A percentile compares a stretch with the other conserved stretches of the same genome.
Evolutionary conservation across 2,329 filamentous ascomycete genomes (phyloP).

Genomic region (Albophoma yamanashiensis): DNA sequence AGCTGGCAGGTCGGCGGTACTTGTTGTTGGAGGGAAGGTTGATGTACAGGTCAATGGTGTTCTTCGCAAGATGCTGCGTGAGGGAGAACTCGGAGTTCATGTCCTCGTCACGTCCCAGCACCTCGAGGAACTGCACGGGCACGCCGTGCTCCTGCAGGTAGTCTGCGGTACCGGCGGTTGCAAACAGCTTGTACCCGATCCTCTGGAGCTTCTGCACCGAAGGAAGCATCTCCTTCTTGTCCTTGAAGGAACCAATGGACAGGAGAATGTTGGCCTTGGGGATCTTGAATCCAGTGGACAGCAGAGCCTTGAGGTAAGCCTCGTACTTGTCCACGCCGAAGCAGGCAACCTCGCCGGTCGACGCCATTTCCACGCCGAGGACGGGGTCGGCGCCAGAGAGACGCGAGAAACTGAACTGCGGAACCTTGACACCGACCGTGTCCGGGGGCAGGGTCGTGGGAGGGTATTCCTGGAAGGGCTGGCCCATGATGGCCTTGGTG

Average conservation of each 20-base stretch:
- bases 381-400: slow-evolving; percentile 94
- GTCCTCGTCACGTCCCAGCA: slow-evolving; percentile 68
- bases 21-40: slow-evolving; percentile 98
- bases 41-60: slow-evolving; percentile 97
- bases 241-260: slow-evolving; percentile 94
- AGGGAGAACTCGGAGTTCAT: slow-evolving; percentile 95
- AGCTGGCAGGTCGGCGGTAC: slow-evolving; percentile 92
- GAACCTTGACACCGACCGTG: slow-evolving; percentile 94
- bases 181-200: slow-evolving; percentile 91
- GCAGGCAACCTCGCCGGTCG: slow-evolving; percentile 93
- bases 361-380: slow-evolving; percentile 97
- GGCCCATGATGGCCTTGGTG: slow-evolving; percentile 87
- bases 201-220: slow-evolving; percentile 83
- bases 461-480: slow-evolving; percentile 76
- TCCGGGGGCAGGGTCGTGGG: slow-evolving; percentile 62
- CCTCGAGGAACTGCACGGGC: slow-evolving; percentile 86
- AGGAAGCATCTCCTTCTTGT: slow-evolving; percentile 94
- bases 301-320: slow-evolving; percentile 89
- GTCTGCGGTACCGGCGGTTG: slow-evolving; percentile 91
- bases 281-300: slow-evolving; percentile 93
- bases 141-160: slow-evolving; percentile 91
- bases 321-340: slow-evolving; percentile 96
- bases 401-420: slow-evolving; percentile 97
- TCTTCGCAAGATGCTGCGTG: slow-evolving; percentile 92
- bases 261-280: slow-evolving; percentile 92